Base-by-base conservation (phyloP, 176 grass and related monocot genomes). In the Triticum timopheevii region DNA sequence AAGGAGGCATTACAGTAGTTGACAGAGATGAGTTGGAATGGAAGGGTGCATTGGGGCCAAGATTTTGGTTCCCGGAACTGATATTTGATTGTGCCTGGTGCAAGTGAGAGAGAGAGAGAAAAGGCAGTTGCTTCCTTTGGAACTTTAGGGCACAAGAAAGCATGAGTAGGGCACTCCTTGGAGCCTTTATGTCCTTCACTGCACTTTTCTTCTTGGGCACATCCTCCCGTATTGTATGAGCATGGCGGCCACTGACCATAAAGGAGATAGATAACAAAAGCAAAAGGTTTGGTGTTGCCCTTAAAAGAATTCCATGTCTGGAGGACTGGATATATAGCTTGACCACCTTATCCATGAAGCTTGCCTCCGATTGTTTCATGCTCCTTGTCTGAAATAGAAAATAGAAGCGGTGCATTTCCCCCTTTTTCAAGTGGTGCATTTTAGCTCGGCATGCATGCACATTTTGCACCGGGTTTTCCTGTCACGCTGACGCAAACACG, bases 121-220 rank as follows among this genome's bases (percentile, higher is more conserved):
- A 64, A 58, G 23, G 35, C 56, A 82, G 73, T 91, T 89, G 84
- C 89, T 89, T 94, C 61, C 84, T 62, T 62, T 70, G 83, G 71
- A 88, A 63, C 93, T 92, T 90, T 87, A 86, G 70, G 90, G 36
- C 86, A 82, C 93, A 88, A 69, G 88, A 88, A 92, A 90, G 74
- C 90, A 88, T 90, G 90, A 95, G 83, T 95, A 77, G 65, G 81
- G 84, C 13, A 61, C 81, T 85, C 61, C 74, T 83, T 85, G 74
- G 64, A 84, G 77, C 62, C 82, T 92, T 93, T 90, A 82, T 87
- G 87, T 78, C 82, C 45, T 82, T 75, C 59, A 27, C 63, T 70
- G 30, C 74, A 82, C 67, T 86, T 83, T 81, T 90, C 30, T 69
- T 82, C 88, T 82, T 33, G 33, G 71, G 90, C 79, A 82, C 79